Percentiles rank a stretch among this genome's conserved stretches.
These are phyloP conservation scores for Brettanomyces custersianus DNA, from an alignment of 805 yeast genomes.

Conservation along the genomic window DNA sequence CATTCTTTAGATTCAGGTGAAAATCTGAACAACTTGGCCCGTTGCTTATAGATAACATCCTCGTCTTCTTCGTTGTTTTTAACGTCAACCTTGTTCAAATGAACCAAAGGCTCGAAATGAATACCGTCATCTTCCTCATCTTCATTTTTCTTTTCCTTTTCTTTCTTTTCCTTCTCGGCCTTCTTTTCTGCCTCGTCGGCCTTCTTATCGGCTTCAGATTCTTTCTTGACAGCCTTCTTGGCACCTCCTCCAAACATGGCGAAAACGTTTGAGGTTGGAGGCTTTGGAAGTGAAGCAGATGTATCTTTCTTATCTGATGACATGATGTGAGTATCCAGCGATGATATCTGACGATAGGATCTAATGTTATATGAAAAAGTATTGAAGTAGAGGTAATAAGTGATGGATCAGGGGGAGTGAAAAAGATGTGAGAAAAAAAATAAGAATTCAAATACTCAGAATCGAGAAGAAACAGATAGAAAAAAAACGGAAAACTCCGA, in stretches of 20 bases:
- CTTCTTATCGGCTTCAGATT: slow-evolving; percentile 2
- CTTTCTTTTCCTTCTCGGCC: slow-evolving; percentile 27
- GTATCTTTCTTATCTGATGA: slow-evolving; percentile 2
- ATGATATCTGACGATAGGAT: too few relatives aligned
- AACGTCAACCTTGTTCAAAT: slow-evolving; percentile 91
- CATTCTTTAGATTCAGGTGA: slow-evolving; percentile 77
- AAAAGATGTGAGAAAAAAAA: too few relatives aligned
- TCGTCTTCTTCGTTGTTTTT: slow-evolving; percentile 93
- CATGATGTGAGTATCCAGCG: too few relatives aligned
- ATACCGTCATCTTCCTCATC: slow-evolving; percentile 73
- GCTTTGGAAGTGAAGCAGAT: slow-evolving; percentile 28
- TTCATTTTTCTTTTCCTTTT: slow-evolving; percentile 26
- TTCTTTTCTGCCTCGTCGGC: slow-evolving; percentile 24
- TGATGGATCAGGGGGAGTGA: too few relatives aligned
- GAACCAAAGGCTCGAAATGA: slow-evolving; percentile 94
- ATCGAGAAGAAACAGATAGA: too few relatives aligned
- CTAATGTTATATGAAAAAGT: too few relatives aligned
- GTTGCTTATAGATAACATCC: slow-evolving; percentile 71
- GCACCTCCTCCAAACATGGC: slow-evolving; percentile 92
- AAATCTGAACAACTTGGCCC: slow-evolving; percentile 93
- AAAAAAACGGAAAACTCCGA: too few relatives aligned
- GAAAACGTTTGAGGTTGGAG: slow-evolving; percentile 78
- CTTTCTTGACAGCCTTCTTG: slow-evolving; percentile 32
- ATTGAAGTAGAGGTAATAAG: too few relatives aligned
- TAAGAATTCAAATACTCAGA: too few relatives aligned